These are phyloP conservation scores for Aspergillus nomiae DNA, from an alignment of 2,329 filamentous ascomycete genomes.

Conservation along the genomic window DNA sequence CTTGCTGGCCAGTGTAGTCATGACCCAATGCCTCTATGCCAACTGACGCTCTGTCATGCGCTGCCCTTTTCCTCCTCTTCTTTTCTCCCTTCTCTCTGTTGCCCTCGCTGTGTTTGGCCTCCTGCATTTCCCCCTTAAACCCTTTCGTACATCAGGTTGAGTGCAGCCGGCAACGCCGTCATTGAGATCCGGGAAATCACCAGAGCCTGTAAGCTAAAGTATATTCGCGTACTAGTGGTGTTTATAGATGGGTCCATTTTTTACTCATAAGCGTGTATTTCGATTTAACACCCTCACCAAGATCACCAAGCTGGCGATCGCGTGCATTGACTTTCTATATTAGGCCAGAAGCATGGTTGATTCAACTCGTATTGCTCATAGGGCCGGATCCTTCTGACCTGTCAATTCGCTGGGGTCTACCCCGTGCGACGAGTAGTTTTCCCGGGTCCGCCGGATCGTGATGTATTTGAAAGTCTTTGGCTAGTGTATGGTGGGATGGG, in stretches of 20 bases:
- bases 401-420: not conserved
- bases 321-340: not conserved
- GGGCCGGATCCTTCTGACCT: constrained; percentile 2
- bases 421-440: constrained; percentile 8
- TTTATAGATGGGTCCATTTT: not conserved
- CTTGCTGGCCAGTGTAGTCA: constrained; percentile 7
- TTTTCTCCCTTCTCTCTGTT: not conserved
- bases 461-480: not conserved
- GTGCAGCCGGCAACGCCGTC: not conserved
- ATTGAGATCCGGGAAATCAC: not conserved
- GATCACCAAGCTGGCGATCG: not conserved
- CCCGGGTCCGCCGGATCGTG: not conserved
- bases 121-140: not conserved
- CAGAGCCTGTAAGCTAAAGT: not conserved
- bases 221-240: not conserved
- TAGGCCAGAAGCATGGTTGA: not conserved
- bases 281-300: not conserved
- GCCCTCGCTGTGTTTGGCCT: not conserved
- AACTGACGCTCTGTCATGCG: not conserved
- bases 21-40: not conserved
- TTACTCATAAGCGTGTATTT: not conserved
- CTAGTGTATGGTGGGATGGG: not conserved
- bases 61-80: not conserved
- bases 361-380: not conserved
- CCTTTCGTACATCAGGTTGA: not conserved